Conservation (phyloP, 371 early-diverging fungal species). For the Spiromyces aspiralis region DNA sequence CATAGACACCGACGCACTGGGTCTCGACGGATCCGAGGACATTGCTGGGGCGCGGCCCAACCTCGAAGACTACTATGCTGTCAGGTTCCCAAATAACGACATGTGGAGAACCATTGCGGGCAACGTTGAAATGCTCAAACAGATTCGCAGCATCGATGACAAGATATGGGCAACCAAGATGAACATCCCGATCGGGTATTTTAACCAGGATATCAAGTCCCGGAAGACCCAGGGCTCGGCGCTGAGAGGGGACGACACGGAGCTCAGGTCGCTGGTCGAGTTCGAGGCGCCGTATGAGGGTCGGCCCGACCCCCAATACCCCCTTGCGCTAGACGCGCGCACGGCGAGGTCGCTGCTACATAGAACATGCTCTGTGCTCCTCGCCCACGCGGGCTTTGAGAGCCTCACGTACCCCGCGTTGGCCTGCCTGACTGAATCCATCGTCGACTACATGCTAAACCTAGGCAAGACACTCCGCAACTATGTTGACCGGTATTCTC, state of each 20-base stretch:
- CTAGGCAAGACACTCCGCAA: slow-evolving; percentile 61
- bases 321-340: slow-evolving; percentile 36
- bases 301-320: slow-evolving; percentile 27
- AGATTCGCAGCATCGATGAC: slow-evolving; percentile 50
- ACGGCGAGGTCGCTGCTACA: slow-evolving; percentile 44
- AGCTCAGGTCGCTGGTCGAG: background rate
- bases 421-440: slow-evolving; percentile 57
- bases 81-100: slow-evolving; percentile 41
- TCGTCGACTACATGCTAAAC: slow-evolving; percentile 56
- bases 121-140: slow-evolving; percentile 40
- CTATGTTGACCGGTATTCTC: slow-evolving; percentile 60
- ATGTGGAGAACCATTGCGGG: slow-evolving; percentile 38
- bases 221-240: background rate
- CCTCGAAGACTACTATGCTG: slow-evolving; percentile 40
- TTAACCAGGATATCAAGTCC: slow-evolving; percentile 1
- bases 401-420: slow-evolving; percentile 44
- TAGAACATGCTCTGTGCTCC: slow-evolving; percentile 43
- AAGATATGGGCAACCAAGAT: slow-evolving; percentile 55
- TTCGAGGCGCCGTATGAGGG: slow-evolving; percentile 1
- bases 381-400: slow-evolving; percentile 84
- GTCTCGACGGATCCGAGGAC: background rate
- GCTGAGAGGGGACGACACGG: background rate
- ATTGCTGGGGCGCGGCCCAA: slow-evolving; percentile 2
- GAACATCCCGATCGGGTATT: slow-evolving; percentile 34
- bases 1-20: background rate